Base-by-base conservation (phyloP, 441 rosid genomes). In the Gossypium schwendimanii region DNA sequence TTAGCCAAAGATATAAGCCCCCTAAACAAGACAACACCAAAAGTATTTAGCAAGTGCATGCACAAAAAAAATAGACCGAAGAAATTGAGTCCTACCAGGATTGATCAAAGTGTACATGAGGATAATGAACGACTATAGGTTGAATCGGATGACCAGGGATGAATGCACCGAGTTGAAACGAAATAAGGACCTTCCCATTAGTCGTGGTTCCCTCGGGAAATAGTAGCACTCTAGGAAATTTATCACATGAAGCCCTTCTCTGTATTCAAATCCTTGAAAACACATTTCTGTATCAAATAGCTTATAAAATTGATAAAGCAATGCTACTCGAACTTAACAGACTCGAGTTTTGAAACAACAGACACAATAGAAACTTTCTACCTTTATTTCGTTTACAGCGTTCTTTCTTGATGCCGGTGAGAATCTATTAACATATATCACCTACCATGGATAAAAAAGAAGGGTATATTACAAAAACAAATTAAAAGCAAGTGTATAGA, bases 171-270 rank as follows among this genome's bases (percentile, higher is more conserved):
- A 95, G 96, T 87, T 95, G 98, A 76, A 95, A 95, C 17, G 98
- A 89, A 58, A 91, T 89, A 67, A 92, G 74, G 74, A 79, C 89
- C 85, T 72, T 89, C 71, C 99, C 99, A 80, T 89, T 95, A 20
- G 97, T 89, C 11, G 99, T 95, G 33, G 99, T 95, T 75, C 99
- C 99, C 88, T 95, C 99, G 1, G 99, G 99, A 88, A 95, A 95
- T 66, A 95, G 81, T 57, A 95, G 85, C 72, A 95, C 72, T 45
- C 93, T 88, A 52, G 99, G 99, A 87, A 82, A 95, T 77, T 75
- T 84, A 85, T 85, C 84, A 64, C 86, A 87, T n/a, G 94, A 81
- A 77, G 93, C 99, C 84, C 91, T 91, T 95, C 94, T 95, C 99
- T 95, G 97, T 86, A 87, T 92, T 92, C 82, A 94, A 85, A 87